phyloP scores from a whole-genome alignment of 257 asterid species.

The Paraleonurus japonicus region DNA sequence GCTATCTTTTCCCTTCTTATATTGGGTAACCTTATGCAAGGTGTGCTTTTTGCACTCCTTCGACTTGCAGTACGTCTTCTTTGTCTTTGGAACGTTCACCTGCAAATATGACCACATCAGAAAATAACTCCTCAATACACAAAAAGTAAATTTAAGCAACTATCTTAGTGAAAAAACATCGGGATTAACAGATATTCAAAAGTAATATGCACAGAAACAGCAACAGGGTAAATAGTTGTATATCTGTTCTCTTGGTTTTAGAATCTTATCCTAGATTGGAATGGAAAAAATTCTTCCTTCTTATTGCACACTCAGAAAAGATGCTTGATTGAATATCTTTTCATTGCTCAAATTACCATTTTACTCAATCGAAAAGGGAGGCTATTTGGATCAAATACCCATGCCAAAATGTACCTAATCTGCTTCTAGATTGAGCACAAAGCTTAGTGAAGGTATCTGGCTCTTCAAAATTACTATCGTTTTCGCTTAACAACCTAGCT shows the following conservation, averaged over 20 bases:
- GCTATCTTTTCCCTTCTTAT: constrained; percentile 51
- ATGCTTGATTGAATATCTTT: neutral
- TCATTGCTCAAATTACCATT: neutral
- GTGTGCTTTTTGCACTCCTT: constrained; percentile 50
- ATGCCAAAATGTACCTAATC: neutral
- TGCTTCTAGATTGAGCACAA: neutral
- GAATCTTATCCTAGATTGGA: neutral
- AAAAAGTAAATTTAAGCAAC: neutral
- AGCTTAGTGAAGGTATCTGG: neutral
- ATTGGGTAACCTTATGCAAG: constrained; percentile 47
- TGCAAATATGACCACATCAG: neutral
- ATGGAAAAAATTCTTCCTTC: neutral
- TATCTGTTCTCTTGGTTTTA: neutral
- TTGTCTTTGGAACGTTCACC: constrained; percentile 51
- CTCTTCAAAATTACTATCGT: neutral
- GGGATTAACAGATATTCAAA: neutral
- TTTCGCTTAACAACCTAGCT: neutral
- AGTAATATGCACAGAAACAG: neutral
- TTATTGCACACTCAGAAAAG: neutral
- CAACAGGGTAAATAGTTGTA: neutral
- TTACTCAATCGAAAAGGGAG: neutral
- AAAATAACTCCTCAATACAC: neutral
- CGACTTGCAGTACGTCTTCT: constrained; percentile 46
- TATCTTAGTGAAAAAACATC: neutral
- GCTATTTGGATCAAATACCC: neutral